phyloP scores from a whole-genome alignment of 1,284 basidiomycete species.

The Malassezia japonica region DNA sequence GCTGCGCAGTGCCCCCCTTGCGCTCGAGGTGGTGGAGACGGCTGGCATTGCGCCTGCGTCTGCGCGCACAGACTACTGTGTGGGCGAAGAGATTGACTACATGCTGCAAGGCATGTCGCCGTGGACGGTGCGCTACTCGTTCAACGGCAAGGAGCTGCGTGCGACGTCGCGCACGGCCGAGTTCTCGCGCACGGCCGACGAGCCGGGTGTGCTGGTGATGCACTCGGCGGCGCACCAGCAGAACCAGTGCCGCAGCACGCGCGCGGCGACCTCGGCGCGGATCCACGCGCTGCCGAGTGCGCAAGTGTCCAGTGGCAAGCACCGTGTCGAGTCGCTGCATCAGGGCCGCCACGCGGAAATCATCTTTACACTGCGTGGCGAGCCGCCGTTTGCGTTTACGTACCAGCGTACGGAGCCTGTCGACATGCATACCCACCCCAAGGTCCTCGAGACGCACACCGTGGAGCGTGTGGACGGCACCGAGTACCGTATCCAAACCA shows the following conservation, averaged over 20 bases:
- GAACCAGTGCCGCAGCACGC: slow-evolving; percentile 44
- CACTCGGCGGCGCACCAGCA: slow-evolving; percentile 70
- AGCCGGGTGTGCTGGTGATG: slow-evolving; percentile 69
- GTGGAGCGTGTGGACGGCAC: slow-evolving; percentile 50
- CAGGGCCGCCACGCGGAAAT: slow-evolving; percentile 81
- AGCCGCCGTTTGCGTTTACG: slow-evolving; percentile 82
- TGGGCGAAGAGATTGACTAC: slow-evolving; percentile 82
- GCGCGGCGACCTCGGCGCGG: slow-evolving; percentile 59
- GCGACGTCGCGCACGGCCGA: slow-evolving; percentile 68
- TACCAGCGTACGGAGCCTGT: slow-evolving; percentile 49
- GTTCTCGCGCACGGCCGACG: slow-evolving; percentile 71
- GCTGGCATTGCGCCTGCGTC: slow-evolving; percentile 80
- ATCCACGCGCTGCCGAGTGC: slow-evolving; percentile 80
- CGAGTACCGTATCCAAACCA: slow-evolving; percentile 77
- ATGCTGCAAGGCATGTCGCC: slow-evolving; percentile 89
- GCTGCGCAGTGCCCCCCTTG: slow-evolving; percentile 11
- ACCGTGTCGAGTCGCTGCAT: slow-evolving; percentile 71
- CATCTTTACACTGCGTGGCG: slow-evolving; percentile 74
- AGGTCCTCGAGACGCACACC: slow-evolving; percentile 41
- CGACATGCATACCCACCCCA: slow-evolving; percentile 34
- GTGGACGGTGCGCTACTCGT: slow-evolving; percentile 82
- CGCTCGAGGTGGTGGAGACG: slow-evolving; percentile 74
- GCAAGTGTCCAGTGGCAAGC: slow-evolving; percentile 71
- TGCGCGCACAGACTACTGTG: slow-evolving; percentile 70
- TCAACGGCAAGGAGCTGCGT: slow-evolving; percentile 65